A percentile compares a stretch with the other conserved stretches of the same genome.
Evolutionary conservation across 805 yeast genomes (phyloP).

Genomic region (Cyberlindnera amylophila): DNA sequence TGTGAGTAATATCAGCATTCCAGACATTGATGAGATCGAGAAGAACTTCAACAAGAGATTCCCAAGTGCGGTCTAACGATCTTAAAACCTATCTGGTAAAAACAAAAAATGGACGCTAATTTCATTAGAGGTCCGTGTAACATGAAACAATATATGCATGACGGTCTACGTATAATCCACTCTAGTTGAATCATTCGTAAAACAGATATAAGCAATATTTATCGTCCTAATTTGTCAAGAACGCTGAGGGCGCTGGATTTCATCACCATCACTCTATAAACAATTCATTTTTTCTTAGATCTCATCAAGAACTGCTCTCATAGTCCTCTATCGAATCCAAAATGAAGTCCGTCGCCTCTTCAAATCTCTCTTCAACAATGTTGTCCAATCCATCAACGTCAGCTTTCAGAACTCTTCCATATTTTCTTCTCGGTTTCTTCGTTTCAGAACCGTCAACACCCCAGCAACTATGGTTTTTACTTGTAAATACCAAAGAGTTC

Average conservation of each 20-base stretch:
- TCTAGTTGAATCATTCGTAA: not conserved
- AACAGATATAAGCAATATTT: not conserved
- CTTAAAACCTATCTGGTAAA: too few species aligned
- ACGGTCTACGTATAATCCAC: too few species aligned
- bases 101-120: too few species aligned
- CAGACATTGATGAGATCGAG: slow-evolving; percentile 58
- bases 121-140: too few species aligned
- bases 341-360: slow-evolving; percentile 82
- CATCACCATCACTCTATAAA: not conserved
- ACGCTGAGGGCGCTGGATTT: not conserved
- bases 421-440: slow-evolving; percentile 84
- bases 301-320: slow-evolving; percentile 35
- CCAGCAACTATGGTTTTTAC: slow-evolving; percentile 79
- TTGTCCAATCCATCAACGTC: slow-evolving; percentile 70
- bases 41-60: slow-evolving; percentile 52
- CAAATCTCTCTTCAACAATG: slow-evolving; percentile 74
- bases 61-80: slow-evolving; percentile 50
- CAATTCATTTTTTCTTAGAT: not conserved
- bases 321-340: slow-evolving; percentile 73
- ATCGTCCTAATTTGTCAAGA: not conserved
- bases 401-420: slow-evolving; percentile 81
- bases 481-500: slow-evolving; percentile 78
- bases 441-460: slow-evolving; percentile 42
- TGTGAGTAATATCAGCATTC: slow-evolving; percentile 40
- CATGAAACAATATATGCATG: too few species aligned